Conservation (phyloP, 495 filamentous ascomycete species). For the Xylaria nigripes region DNA sequence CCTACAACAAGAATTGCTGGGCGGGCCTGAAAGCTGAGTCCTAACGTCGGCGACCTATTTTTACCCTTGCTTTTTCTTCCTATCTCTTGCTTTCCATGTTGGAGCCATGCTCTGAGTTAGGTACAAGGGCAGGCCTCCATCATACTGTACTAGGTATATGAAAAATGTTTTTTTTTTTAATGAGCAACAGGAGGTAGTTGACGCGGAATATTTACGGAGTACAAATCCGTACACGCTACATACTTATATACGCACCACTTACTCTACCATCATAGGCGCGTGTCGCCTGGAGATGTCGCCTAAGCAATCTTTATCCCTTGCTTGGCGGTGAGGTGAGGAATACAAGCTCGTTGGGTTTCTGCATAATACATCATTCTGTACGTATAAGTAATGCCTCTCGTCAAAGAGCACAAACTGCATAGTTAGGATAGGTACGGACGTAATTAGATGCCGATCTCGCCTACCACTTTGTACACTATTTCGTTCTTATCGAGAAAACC, state of each 20-base stretch:
- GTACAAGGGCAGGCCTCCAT: too few species aligned
- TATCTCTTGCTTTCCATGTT: neutral
- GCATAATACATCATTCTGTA: neutral
- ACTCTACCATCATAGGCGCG: too few species aligned
- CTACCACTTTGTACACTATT: too few species aligned
- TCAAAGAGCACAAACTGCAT: too few species aligned
- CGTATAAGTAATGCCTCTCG: too few species aligned
- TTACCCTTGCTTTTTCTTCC: neutral
- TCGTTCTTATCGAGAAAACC: too few species aligned
- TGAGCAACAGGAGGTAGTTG: neutral
- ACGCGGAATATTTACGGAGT: too few species aligned
- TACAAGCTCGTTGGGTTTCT: neutral
- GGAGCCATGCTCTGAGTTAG: too few species aligned
- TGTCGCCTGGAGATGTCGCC: neutral
- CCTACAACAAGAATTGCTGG: neutral
- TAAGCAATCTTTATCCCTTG: constrained; percentile 2
- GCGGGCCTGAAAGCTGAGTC: neutral
- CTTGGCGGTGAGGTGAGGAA: constrained; percentile 6
- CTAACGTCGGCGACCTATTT: neutral
- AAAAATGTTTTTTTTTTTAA: neutral
- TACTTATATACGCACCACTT: too few species aligned
- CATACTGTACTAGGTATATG: neutral
- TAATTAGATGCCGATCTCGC: too few species aligned
- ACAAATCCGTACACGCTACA: too few species aligned
- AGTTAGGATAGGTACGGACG: too few species aligned